Percentiles rank a stretch among this genome's conserved stretches.
Conservation (phyloP, 768 basidiomycete species). For the Boletus sensibilis region DNA sequence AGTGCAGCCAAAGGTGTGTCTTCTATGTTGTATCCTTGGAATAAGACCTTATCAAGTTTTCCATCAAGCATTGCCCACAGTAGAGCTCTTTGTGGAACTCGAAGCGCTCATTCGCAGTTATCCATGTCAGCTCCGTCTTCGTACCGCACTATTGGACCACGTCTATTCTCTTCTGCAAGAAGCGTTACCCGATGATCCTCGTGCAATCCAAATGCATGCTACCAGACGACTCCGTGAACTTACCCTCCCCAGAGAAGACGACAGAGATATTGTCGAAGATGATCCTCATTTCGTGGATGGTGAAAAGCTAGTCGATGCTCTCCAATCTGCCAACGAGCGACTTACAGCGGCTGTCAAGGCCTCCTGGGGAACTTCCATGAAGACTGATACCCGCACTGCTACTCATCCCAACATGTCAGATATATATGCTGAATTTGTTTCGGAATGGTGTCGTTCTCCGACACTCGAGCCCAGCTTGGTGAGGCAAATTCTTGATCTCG, state of each 20-base stretch:
- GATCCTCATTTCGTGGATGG: conserved; percentile 9
- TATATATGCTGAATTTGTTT: conserved; percentile 46
- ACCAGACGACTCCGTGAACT: conserved; percentile 35
- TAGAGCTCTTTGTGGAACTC: conserved; percentile 43
- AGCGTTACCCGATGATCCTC: conserved; percentile 37
- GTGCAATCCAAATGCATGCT: conserved; percentile 40
- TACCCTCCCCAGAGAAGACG: conserved; percentile 26
- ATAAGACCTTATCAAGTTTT: conserved; percentile 9
- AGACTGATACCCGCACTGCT: conserved; percentile 11
- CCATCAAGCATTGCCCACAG: conserved; percentile 38
- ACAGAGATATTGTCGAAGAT: conserved; percentile 5
- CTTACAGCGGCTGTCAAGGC: conserved; percentile 29
- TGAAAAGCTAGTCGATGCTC: conserved; percentile 29
- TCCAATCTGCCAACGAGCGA: conserved; percentile 33
- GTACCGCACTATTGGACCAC: conserved; percentile 41
- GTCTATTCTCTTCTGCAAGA: conserved; percentile 42
- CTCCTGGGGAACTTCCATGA: conserved; percentile 14
- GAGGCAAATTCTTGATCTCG: conserved; percentile 8
- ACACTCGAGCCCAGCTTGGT: conserved; percentile 34
- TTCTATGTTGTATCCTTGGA: conserved; percentile 12
- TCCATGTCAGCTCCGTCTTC: conserved; percentile 41
- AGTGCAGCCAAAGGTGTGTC: conserved; percentile 70
- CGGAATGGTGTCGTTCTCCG: conserved; percentile 44
- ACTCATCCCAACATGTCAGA: conserved; percentile 31
- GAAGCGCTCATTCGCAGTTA: conserved; percentile 42